phyloP scores from a whole-genome alignment of 768 basidiomycete genomes.

The Dictyophora rubrovolvata region DNA sequence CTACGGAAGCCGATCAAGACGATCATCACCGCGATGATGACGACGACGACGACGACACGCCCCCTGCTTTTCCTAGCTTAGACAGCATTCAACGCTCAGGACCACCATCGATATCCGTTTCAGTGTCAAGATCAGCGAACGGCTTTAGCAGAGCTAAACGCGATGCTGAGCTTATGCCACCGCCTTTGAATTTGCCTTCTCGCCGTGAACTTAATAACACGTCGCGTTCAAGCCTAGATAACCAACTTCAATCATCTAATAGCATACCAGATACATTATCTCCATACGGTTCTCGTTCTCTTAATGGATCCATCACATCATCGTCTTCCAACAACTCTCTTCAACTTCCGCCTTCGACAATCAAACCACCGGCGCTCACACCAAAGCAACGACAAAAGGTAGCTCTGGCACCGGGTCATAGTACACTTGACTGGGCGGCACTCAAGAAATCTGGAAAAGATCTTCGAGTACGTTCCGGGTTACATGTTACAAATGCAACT shows the following conservation, averaged over 20 bases:
- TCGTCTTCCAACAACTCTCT: conserved; percentile 20
- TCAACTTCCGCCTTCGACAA: conserved; percentile 52
- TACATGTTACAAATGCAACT: too few relatives aligned
- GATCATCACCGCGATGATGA: conserved; percentile 39
- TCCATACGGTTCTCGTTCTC: neutral
- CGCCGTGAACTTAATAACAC: too few relatives aligned
- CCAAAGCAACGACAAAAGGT: conserved; percentile 67
- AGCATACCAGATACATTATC: neutral
- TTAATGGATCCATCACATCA: neutral
- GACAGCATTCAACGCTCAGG: conserved; percentile 57
- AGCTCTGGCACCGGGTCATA: conserved; percentile 82
- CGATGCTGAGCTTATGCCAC: conserved; percentile 45
- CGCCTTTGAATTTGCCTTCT: conserved; percentile 34
- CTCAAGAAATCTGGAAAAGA: conserved; percentile 74
- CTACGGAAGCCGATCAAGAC: conserved; percentile 26
- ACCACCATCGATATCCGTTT: conserved; percentile 14
- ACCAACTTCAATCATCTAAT: neutral
- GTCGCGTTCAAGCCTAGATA: conserved; percentile 21
- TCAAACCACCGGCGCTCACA: conserved; percentile 42
- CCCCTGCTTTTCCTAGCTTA: conserved; percentile 66
- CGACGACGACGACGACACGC: conserved; percentile 40
- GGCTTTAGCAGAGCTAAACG: conserved; percentile 28
- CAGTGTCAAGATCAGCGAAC: conserved; percentile 25
- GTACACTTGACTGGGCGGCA: conserved; percentile 89
- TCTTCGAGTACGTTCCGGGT: conserved; percentile 45